Evolutionary conservation across 257 asterid genomes (phyloP), one percentile per base, ranked within the genome.

Genomic region (Solanum arcanum): DNA sequence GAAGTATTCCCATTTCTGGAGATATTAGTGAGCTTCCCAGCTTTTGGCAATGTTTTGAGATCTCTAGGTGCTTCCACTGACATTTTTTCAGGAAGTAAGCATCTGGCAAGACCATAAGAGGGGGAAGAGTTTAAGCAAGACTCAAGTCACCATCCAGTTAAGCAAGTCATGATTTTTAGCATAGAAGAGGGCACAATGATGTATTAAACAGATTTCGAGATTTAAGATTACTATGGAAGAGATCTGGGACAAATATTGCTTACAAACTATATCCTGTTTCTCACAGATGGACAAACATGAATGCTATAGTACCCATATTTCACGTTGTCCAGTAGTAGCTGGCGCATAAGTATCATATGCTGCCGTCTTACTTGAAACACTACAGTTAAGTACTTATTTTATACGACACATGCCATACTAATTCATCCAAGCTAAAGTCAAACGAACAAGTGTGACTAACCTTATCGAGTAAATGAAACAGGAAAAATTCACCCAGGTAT

Each of bases 61-160:
- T 91, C 91, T 87, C 89, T 89, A 86, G 90, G 87, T 83, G 96
- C 93, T 68, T 92, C 77, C 74, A 90, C 98, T 1, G 97, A 93
- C 98, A 93, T 94, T 86, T 86, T 89, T 76, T 37, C 49, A 42
- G 23, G 83, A 76, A 42, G 60, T 41, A 42, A 42, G 83, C 60
- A 76, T 76, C 33, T 42, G 60, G 60, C 60, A 41, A 42, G 31
- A 62, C 31, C 6, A 15, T n/a, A 62, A 62, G 59, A n/a, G 60
- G n/a, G 21, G 13, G 60, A 4, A 42, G 23, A n/a, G 21, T 42
- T 42, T 76, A 76, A 42, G 60, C 7, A 76, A 76, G 59, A 76
- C 60, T 76, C 83, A 76, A 41, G 83, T 41, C 83, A 41, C 21
- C 23, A 41, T 76, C 56, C 60, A 76, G 35, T n/a, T 42, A 76